Percentiles rank a stretch among this genome's conserved stretches.
Evolutionary conservation across 2,329 filamentous ascomycete species (phyloP).

Genomic region (Aspergillus ustus): DNA sequence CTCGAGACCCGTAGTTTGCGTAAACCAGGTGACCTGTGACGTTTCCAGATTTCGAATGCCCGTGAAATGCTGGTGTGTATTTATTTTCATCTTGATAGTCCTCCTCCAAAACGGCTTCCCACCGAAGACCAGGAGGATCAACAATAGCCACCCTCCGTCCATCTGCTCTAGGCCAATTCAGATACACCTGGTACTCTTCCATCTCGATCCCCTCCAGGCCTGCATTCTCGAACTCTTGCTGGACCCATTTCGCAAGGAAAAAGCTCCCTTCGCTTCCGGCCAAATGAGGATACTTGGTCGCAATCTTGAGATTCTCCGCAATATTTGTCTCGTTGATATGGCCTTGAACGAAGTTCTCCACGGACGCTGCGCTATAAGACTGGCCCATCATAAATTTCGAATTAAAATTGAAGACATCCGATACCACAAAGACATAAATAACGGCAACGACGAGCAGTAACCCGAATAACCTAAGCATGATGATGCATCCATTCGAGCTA

Average conservation of each 20-base stretch:
- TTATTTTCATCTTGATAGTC: constrained; percentile 62
- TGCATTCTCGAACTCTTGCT: constrained; percentile 73
- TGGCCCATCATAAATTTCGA: constrained; percentile 67
- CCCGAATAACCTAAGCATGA: constrained; percentile 74
- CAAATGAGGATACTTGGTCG: constrained; percentile 84
- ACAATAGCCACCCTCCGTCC: constrained; percentile 83
- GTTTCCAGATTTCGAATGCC: constrained; percentile 83
- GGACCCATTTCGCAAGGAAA: constrained; percentile 80
- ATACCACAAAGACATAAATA: constrained; percentile 83
- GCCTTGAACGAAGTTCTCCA: constrained; percentile 74
- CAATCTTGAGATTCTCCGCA: constrained; percentile 73
- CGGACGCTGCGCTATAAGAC: constrained; percentile 81
- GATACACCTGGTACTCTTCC: constrained; percentile 83
- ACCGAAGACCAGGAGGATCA: constrained; percentile 68
- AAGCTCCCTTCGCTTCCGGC: constrained; percentile 94
- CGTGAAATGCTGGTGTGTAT: constrained; percentile 77
- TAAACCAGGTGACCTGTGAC: constrained; percentile 87
- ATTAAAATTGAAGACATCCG: constrained; percentile 76
- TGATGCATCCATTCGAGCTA: constrained; percentile 62
- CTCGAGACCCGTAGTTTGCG: constrained; percentile 84
- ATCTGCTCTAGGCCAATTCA: constrained; percentile 83
- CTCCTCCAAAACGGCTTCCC: constrained; percentile 86
- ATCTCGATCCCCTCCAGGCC: constrained; percentile 75
- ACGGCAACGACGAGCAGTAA: constrained; percentile 75
- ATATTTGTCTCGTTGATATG: constrained; percentile 73